phyloP scores from a whole-genome alignment of 495 filamentous ascomycete genomes.

The Amorphotheca resinae region DNA sequence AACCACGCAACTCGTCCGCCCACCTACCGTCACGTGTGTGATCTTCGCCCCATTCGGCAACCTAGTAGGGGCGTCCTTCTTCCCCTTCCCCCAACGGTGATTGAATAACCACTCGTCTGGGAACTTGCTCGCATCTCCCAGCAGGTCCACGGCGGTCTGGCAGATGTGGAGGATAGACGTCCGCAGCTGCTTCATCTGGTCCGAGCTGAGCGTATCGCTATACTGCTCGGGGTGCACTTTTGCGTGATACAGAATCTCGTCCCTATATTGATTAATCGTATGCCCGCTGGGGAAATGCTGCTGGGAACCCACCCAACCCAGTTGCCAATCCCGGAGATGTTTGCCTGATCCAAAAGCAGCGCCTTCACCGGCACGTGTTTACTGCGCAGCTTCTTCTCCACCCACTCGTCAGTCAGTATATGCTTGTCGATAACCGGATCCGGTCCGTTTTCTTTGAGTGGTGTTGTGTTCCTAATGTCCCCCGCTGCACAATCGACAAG shows the following conservation, averaged over 20 bases:
- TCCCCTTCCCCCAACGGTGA: slow-evolving; percentile 82
- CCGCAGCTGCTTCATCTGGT: slow-evolving; percentile 60
- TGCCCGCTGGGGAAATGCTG: background rate
- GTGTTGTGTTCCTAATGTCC: slow-evolving; percentile 62
- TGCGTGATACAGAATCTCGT: slow-evolving; percentile 83
- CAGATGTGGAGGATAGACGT: slow-evolving; percentile 68
- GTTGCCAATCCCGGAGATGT: slow-evolving; percentile 87
- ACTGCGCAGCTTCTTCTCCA: slow-evolving; percentile 51
- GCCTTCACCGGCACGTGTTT: slow-evolving; percentile 81
- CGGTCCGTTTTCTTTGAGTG: slow-evolving; percentile 81
- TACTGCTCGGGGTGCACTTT: slow-evolving; percentile 86
- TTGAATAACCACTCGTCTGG: slow-evolving; percentile 88
- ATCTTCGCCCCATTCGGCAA: slow-evolving; percentile 79
- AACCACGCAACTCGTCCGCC: slow-evolving; percentile 78
- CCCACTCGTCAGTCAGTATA: slow-evolving; percentile 57
- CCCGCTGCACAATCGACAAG: slow-evolving; percentile 67
- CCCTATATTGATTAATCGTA: slow-evolving; percentile 28
- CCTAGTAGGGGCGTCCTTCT: slow-evolving; percentile 51
- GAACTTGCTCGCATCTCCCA: slow-evolving; percentile 73
- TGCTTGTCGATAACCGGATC: slow-evolving; percentile 82
- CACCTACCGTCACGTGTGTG: slow-evolving; percentile 72
- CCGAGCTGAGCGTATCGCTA: slow-evolving; percentile 64
- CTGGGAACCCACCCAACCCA: slow-evolving; percentile 56
- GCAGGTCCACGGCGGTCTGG: slow-evolving; percentile 58
- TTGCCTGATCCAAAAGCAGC: slow-evolving; percentile 75